Evolutionary conservation across 768 basidiomycete species (phyloP), one percentile per base, ranked within the genome.

Genomic region (Lyophyllum shimeji): DNA sequence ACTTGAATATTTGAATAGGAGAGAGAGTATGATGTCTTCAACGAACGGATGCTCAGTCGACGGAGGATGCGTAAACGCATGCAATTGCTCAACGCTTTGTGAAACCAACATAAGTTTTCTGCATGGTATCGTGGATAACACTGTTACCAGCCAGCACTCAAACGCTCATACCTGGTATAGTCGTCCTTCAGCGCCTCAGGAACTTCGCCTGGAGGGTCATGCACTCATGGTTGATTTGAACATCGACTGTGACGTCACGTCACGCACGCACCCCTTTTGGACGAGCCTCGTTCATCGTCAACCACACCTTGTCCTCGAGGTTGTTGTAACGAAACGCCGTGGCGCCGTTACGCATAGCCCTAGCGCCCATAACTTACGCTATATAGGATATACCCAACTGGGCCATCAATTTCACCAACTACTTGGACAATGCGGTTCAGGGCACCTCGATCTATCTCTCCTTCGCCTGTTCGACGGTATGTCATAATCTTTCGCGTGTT

Each of bases 341-440:
- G 40, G n/a, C 40, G 40, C 40, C 40, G 13, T 44, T 23, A 23
- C 43, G 20, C 23, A 9, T 44, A 11, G 8, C 23, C 21, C 17
- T 23, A 7, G 4, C 39, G 11, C 15, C 39, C 39, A 4, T 17
- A 4, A 9, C 20, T 23, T 21, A 23, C 11, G 21, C 6, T 40
- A 44, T 23, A 44, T 23, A 21, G 23, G 43, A 12, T 3, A 46
- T 46, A 29, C 25, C 45, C 23, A 27, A n/a, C 7, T 15, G 13
- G 1, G n/a, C 17, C 27, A 7, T 46, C 17, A 18, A 29, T 46
- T 11, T 20, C 8, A 29, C 4, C 45, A n/a, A 24, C 25, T 6
- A 46, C 39, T 45, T 45, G 44, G 20, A 37, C 4, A 11, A 85
- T 85, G 84, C 75, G 80, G 46, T 85, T 83, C 64, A 73, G 78